A percentile compares a stretch with the other conserved stretches of the same genome.
These are phyloP conservation scores for Populus hybrid DNA, from an alignment of 441 rosid species.

Conservation along the genomic window DNA sequence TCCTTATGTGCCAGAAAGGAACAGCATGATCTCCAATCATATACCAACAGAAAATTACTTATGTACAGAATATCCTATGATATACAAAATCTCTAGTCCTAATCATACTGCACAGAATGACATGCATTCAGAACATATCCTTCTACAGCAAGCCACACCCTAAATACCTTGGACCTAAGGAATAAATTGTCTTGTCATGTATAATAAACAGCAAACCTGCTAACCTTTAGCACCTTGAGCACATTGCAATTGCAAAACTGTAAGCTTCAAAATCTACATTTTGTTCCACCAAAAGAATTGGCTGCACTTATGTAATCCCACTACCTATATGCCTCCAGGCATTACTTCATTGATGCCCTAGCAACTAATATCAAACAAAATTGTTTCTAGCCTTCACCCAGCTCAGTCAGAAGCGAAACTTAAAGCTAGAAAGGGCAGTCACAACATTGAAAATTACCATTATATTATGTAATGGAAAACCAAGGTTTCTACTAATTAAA, in stretches of 20 bases:
- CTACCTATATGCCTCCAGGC: conserved; percentile 1
- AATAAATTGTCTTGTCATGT: background rate
- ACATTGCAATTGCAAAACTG: background rate
- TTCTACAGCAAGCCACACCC: background rate
- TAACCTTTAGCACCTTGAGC: background rate
- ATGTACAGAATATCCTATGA: background rate
- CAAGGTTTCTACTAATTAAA: conserved; percentile 19
- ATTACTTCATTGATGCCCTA: background rate
- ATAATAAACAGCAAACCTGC: background rate
- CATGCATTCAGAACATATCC: background rate
- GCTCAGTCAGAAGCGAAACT: background rate
- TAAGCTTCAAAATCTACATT: background rate
- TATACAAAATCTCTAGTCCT: background rate
- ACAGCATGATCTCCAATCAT: background rate
- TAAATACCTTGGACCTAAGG: background rate
- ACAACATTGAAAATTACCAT: conserved; percentile 17
- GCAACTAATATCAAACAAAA: background rate
- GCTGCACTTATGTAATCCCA: background rate
- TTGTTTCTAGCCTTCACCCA: background rate
- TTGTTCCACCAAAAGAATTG: background rate
- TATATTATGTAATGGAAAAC: conserved; percentile 17
- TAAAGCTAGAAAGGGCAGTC: conserved; percentile 10
- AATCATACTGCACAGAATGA: background rate
- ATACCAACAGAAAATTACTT: background rate
- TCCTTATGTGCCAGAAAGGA: background rate